phyloP scores from a whole-genome alignment of 345 rosid genomes.

The Clarkia xantiana region DNA sequence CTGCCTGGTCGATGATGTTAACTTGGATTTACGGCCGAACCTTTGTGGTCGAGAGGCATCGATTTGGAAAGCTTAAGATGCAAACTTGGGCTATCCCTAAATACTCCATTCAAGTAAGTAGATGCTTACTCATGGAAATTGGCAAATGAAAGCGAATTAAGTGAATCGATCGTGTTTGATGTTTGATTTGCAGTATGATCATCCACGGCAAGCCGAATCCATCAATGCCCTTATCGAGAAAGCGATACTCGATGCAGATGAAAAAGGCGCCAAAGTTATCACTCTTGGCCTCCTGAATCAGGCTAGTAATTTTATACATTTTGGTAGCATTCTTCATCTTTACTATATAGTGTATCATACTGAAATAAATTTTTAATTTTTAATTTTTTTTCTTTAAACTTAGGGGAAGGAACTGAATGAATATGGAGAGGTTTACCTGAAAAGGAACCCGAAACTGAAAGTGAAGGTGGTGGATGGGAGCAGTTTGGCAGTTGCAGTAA shows the following conservation, averaged over 20 bases:
- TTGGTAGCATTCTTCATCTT: not conserved
- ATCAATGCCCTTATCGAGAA: conserved; percentile 22
- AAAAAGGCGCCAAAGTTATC: conserved; percentile 22
- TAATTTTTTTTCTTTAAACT: no score
- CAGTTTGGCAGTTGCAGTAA: conserved; percentile 7
- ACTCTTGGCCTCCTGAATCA: conserved; percentile 34
- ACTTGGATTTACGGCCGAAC: conserved; percentile 12
- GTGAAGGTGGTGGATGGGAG: conserved; percentile 14
- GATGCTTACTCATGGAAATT: not conserved
- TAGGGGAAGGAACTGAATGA: conserved; percentile 11
- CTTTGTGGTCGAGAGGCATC: conserved; percentile 17
- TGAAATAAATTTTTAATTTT: not conserved
- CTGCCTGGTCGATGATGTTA: conserved; percentile 8
- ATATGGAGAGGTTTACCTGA: conserved; percentile 1
- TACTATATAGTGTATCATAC: not conserved
- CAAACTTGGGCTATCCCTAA: conserved; percentile 37
- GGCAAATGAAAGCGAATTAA: not conserved
- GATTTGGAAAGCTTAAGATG: conserved; percentile 17
- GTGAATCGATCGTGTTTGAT: not conserved
- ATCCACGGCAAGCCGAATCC: conserved; percentile 9
- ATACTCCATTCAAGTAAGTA: conserved; percentile 20
- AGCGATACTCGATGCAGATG: conserved; percentile 28
- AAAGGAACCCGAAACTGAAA: conserved; percentile 2
- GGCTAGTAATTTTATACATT: conserved; percentile 11
- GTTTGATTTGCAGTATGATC: conserved; percentile 10